Evolutionary conservation across 2,329 filamentous ascomycete species (phyloP), one percentile per base, ranked within the genome.

Genomic region (Magnaporthales sp.): DNA sequence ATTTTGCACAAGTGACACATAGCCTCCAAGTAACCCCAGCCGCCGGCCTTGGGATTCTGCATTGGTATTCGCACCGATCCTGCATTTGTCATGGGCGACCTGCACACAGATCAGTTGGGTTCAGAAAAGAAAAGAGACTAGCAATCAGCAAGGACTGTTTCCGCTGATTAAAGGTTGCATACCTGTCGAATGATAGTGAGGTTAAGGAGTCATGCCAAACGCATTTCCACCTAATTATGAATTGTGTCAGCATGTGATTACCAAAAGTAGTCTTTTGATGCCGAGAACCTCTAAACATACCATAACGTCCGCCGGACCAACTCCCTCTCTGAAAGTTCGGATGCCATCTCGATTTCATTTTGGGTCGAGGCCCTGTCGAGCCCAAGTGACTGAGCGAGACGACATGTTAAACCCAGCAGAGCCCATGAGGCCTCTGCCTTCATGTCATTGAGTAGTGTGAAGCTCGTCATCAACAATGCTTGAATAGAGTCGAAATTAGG

Each of bases 341-440:
- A 75, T 1, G 78, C 77, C n/a, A 83, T 83, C 2, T 22, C 78
- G 75, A 1, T 77, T 74, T 11, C 77, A 79, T 26, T 79, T 74
- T 8, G 84, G 79, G 71, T 89, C 86, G 13, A 89, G 77, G 5
- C 87, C 87, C 1, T 89, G 77, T 89, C 87, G 11, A 89, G 77
- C 4, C 87, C 87, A 1, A 89, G 77, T 0, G 86, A 88, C 72
- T 89, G 86, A 0, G 87, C 87, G n/a, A 89, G 79, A 29, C 87
- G 82, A 68, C 86, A 88, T 0, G 86, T 88, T 61, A 89, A 80
- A 0, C 86, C 87, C 64, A 88, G 81, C 66, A 89, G 74, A 0
- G 86, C 86, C 87, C 87, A 89, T 0, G 87, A 89, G 0, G 86
- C 87, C 71, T 89, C 87, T 1, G 87, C 86, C 72, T 89, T 89